These are phyloP conservation scores for Beta corolliflora DNA, from an alignment of 179 eudicot species.

Conservation along the genomic window DNA sequence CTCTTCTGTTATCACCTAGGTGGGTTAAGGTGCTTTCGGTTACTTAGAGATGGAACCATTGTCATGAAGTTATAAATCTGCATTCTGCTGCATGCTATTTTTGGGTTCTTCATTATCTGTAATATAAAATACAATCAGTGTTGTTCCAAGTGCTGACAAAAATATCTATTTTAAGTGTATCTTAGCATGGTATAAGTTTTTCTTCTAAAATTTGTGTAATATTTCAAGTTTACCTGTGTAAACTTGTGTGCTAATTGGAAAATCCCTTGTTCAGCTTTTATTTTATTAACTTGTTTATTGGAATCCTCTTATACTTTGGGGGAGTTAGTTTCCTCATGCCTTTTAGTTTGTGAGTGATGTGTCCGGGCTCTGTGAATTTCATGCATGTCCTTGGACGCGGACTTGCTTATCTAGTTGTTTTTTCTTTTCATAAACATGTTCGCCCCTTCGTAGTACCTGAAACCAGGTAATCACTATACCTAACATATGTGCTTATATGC, in stretches of 20 bases:
- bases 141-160: neutral
- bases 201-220: neutral
- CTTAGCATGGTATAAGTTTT: neutral
- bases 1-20: neutral
- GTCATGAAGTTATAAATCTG: neutral
- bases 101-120: neutral
- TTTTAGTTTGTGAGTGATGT: neutral
- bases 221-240: neutral
- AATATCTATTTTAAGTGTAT: neutral
- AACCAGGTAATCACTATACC: neutral
- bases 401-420: neutral
- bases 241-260: neutral
- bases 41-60: neutral
- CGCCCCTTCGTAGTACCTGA: too few relatives aligned
- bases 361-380: neutral
- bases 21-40: neutral
- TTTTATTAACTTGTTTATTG: neutral
- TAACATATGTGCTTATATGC: slow-evolving; percentile 27
- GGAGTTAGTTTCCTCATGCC: neutral
- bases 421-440: neutral
- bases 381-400: neutral
- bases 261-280: neutral
- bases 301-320: neutral
- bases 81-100: neutral
- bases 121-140: neutral